Base-by-base conservation (phyloP, 371 early-diverging fungal species). In the Actinomucor elegans region DNA sequence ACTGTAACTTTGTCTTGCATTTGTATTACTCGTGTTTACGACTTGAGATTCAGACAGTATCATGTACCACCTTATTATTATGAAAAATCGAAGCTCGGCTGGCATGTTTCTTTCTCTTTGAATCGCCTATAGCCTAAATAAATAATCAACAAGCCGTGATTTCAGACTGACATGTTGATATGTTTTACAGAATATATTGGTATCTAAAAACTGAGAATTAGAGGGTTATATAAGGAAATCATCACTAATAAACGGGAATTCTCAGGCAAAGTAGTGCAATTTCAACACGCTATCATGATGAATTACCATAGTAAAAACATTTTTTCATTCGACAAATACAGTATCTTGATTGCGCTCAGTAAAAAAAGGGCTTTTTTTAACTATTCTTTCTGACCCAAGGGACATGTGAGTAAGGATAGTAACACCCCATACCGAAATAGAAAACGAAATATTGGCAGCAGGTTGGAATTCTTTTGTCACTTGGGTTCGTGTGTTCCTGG, bases 401-500 rank as follows among this genome's bases (percentile, higher is more conserved):
- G 26, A 36, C 36, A 48, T 28, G 48, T 35, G 36, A 48, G 35
- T 17, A 23, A 23, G 11, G 31, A 31, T 31, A 31, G 41, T 41
- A 21, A 12, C 41, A 41, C 26, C 41, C 26, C 41, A 41, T 26
- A 41, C 41, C 41, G 23, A 41, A 41, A 31, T 31, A 31, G 31
- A 31, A 31, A n/a, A n/a, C n/a, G n/a, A n/a, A n/a, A n/a, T n/a
- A n/a, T n/a, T n/a, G n/a, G n/a, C n/a, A n/a, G n/a, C n/a, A n/a
- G n/a, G n/a, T n/a, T n/a, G n/a, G n/a, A n/a, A n/a, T n/a, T n/a
- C n/a, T n/a, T n/a, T n/a, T n/a, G n/a, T n/a, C n/a, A n/a, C 26
- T 41, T 41, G 41, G 21, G 41, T 41, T 3, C 28, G 49, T 51
- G 55, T 56, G 56, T 56, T 41, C 56, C 56, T 56, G 49, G 49